Base-by-base conservation (phyloP, 345 rosid species). In the Aquilaria yunnanensis region DNA sequence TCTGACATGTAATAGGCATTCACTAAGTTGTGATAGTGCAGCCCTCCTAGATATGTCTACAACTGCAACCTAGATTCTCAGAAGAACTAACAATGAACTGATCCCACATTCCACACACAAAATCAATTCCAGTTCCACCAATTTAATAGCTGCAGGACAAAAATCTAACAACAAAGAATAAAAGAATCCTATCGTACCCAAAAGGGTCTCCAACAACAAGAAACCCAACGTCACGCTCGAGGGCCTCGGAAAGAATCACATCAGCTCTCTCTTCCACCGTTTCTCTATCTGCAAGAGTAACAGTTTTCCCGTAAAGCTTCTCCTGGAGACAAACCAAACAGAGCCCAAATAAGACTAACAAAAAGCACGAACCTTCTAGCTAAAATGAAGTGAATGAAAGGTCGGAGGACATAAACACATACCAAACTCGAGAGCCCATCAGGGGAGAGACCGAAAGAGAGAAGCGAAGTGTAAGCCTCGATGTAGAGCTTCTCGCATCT, bases 161-260 rank as follows among this genome's bases (percentile, higher is more conserved):
- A 37, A 5, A 4, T 37, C 43, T 37, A 37, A 37, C 7, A 37
- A 1, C 7, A 66, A n/a, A 47, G 46, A 54, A 5, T 41, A 14
- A 66, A 12, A 62, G 37, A 34, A 45, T 9, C 1, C 11, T 48
- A 9, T 12, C 59, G 32, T 74, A 89, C 96, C 98, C 97, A 29
- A 90, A 93, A 67, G 98, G 98, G 66, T 93, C 97, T 1, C 98
- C 97, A 32, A 93, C 97, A 67, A 93, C 97, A 33, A 93, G 97
- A 48, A 93, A 90, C 62, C 92, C 90, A 14, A 88, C 74, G 32
- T 90, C 84, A 3, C 77, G 77, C 10, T 70, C 55, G 45, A 51
- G 59, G 63, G 96, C 85, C 68, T 80, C 85, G n/a, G 72, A 67
- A 7, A 88, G 80, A 60, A 90, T 61, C 55, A 30, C 49, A 54